phyloP scores from a whole-genome alignment of 2,329 filamentous ascomycete genomes.

The Tolypocladium ovalisporum region DNA sequence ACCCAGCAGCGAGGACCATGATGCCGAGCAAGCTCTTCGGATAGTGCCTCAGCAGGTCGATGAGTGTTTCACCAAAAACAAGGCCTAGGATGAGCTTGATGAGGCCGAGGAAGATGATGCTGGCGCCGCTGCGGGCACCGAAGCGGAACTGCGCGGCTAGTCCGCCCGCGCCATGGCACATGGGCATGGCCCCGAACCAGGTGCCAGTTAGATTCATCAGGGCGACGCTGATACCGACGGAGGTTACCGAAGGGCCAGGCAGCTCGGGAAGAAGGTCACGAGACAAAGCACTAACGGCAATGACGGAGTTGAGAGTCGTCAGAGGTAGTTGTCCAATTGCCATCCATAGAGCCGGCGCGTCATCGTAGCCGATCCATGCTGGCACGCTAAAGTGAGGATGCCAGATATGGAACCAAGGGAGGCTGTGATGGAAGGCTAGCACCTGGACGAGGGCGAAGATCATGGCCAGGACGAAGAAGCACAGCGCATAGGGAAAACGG shows the following conservation, averaged over 20 bases:
- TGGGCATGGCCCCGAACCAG: conserved; percentile 92
- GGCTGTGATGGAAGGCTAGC: conserved; percentile 14
- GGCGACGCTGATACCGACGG: conserved; percentile 71
- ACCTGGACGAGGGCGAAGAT: conserved; percentile 44
- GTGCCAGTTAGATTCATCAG: conserved; percentile 75
- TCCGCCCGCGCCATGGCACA: conserved; percentile 87
- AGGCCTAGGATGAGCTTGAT: conserved; percentile 70
- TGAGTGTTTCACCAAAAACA: conserved; percentile 62
- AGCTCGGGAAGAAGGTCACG: conserved; percentile 63
- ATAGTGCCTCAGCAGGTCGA: conserved; percentile 59
- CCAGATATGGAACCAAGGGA: conserved; percentile 51
- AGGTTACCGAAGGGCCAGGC: conserved; percentile 58
- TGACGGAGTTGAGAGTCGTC: conserved; percentile 84
- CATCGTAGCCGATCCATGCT: conserved; percentile 15
- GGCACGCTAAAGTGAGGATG: conserved; percentile 36
- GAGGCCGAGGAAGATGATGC: conserved; percentile 66
- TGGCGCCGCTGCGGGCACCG: conserved; percentile 77
- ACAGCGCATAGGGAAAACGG: conserved; percentile 66
- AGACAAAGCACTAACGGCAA: conserved; percentile 74
- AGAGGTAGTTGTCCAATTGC: conserved; percentile 81
- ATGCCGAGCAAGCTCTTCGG: conserved; percentile 70
- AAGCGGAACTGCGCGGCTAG: conserved; percentile 87
- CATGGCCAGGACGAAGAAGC: conserved; percentile 59
- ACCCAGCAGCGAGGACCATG: conserved; percentile 80
- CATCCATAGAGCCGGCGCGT: conserved; percentile 36